These are phyloP conservation scores for Melanopsichium pennsylvanicum DNA, from an alignment of 1,284 basidiomycete genomes.

Conservation along the genomic window DNA sequence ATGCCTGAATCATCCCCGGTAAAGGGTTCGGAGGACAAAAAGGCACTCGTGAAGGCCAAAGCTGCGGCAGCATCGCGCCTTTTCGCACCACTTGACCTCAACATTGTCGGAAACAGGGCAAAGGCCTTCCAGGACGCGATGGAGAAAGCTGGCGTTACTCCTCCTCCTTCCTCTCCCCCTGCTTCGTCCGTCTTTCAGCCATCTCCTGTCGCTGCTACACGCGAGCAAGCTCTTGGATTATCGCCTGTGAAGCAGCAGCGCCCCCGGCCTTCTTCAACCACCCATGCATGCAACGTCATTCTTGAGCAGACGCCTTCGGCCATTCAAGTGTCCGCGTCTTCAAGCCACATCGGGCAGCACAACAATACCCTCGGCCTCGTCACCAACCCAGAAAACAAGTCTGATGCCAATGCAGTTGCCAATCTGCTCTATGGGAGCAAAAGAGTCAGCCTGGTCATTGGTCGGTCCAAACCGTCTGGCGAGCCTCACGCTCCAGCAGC, in stretches of 20 bases:
- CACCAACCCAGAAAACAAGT: conserved; percentile 27
- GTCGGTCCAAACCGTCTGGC: conserved; percentile 47
- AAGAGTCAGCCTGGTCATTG: conserved; percentile 45
- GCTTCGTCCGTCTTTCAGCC: conserved; percentile 30
- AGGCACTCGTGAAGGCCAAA: conserved; percentile 12
- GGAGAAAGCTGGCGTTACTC: conserved; percentile 29
- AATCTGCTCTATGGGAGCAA: conserved; percentile 39
- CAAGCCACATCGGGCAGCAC: not conserved
- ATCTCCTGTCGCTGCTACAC: conserved; percentile 18
- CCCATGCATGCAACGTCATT: conserved; percentile 8
- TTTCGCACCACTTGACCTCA: conserved; percentile 36
- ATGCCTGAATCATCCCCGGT: conserved; percentile 39
- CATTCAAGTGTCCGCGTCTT: not conserved
- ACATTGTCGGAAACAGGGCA: conserved; percentile 19
- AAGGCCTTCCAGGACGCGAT: conserved; percentile 30
- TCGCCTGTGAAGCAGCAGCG: conserved; percentile 40
- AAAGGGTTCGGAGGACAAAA: conserved; percentile 17
- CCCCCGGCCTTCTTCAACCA: conserved; percentile 7
- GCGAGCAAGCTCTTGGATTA: conserved; percentile 20
- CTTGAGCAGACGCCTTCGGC: conserved; percentile 8
- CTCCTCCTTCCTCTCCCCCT: conserved; percentile 41
- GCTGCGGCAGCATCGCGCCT: conserved; percentile 17
- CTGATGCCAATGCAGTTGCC: conserved; percentile 15
- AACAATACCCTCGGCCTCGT: conserved; percentile 22
- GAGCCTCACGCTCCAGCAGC: conserved; percentile 20